Evolutionary conservation across 257 asterid species (phyloP).

Genomic region (Fraxinus excelsior): DNA sequence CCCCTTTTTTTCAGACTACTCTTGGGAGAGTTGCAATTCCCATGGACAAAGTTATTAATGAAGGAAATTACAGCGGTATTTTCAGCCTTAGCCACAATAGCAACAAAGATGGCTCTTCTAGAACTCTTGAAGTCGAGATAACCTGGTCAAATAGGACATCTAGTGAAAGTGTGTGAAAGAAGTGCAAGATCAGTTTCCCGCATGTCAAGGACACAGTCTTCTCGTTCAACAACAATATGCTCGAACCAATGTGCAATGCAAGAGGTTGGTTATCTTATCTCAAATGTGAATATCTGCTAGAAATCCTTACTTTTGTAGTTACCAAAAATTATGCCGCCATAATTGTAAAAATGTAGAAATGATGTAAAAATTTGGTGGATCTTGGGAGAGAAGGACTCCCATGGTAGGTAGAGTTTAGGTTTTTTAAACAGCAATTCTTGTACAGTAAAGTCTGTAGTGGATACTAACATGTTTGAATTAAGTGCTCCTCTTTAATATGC

Average conservation of each 20-base stretch:
- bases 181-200: neutral
- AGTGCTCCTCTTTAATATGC: neutral
- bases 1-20: conserved; percentile 32
- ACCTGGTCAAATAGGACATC: conserved; percentile 63
- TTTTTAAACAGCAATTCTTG: neutral
- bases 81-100: conserved; percentile 60
- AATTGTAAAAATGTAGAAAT: neutral
- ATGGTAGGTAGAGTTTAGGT: neutral
- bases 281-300: neutral
- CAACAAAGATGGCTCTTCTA: conserved; percentile 53
- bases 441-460: neutral
- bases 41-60: conserved; percentile 48
- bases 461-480: neutral
- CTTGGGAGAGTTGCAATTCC: conserved; percentile 45
- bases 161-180: conserved; percentile 34
- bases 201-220: neutral
- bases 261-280: neutral
- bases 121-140: conserved; percentile 74
- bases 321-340: neutral
- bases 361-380: neutral
- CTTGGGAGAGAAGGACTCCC: neutral
- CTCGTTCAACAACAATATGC: neutral
- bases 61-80: conserved; percentile 67
- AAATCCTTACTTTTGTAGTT: neutral
- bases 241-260: neutral